These are phyloP conservation scores for Starmera quercuum DNA, from an alignment of 805 yeast genomes.

Conservation along the genomic window DNA sequence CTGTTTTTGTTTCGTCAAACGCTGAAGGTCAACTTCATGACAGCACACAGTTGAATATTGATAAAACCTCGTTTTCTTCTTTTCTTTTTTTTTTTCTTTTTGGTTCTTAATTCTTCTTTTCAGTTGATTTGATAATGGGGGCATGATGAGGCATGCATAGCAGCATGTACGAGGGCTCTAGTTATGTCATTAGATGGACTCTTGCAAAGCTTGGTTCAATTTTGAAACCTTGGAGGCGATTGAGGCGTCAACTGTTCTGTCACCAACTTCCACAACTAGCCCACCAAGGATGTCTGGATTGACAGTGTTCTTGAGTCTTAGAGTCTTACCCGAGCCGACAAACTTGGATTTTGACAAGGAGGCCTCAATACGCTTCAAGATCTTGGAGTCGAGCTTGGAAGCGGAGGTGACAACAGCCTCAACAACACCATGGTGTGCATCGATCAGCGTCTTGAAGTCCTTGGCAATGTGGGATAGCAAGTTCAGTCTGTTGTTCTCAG, in stretches of 20 bases:
- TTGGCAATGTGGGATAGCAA: constrained; percentile 56
- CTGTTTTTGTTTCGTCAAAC: too few relatives aligned
- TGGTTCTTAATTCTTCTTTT: not conserved
- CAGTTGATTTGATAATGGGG: constrained; percentile 4
- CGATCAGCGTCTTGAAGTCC: constrained; percentile 71
- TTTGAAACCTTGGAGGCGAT: constrained; percentile 77
- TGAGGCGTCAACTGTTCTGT: constrained; percentile 91
- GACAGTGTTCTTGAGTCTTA: constrained; percentile 74
- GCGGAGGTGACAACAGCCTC: constrained; percentile 92
- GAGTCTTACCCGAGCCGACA: constrained; percentile 81
- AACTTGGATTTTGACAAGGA: constrained; percentile 71
- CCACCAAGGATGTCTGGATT: constrained; percentile 95
- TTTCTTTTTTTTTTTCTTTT: not conserved
- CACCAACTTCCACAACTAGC: constrained; percentile 91
- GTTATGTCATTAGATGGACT: constrained; percentile 83
- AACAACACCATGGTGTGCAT: constrained; percentile 86
- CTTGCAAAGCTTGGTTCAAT: constrained; percentile 82
- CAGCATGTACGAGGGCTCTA: too few relatives aligned
- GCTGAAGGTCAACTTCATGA: too few relatives aligned
- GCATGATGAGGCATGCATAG: too few relatives aligned
- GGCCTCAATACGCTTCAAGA: constrained; percentile 68
- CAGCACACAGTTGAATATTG: too few relatives aligned
- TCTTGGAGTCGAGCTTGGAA: constrained; percentile 73
- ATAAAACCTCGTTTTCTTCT: not conserved
- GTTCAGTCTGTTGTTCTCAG: constrained; percentile 89